phyloP scores from a whole-genome alignment of 306 rosid species.

The Pueraria montana region DNA sequence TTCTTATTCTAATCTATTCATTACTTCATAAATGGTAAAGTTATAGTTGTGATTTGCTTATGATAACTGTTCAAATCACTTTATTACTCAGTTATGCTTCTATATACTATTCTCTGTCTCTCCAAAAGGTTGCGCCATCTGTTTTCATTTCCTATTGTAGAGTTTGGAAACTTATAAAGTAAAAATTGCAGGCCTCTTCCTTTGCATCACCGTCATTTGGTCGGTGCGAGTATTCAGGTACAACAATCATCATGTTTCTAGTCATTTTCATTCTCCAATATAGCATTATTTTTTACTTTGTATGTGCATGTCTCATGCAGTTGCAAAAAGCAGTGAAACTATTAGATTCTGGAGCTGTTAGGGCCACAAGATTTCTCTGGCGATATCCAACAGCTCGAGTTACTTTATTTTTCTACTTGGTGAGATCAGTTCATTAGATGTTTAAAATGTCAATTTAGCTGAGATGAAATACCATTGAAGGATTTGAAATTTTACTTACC shows the following conservation, averaged over 20 bases:
- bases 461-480: slow-evolving; percentile 30
- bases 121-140: slow-evolving; percentile 9
- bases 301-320: slow-evolving; percentile 62
- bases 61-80: slow-evolving; percentile 11
- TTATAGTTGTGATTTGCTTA: slow-evolving; percentile 19
- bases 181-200: slow-evolving; percentile 84
- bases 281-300: slow-evolving; percentile 34
- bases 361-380: slow-evolving; percentile 99
- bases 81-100: slow-evolving; percentile 13
- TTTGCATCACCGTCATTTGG: slow-evolving; percentile 92
- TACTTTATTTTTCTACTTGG: slow-evolving; percentile 83
- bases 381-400: slow-evolving; percentile 94
- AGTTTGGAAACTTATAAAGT: slow-evolving; percentile 40
- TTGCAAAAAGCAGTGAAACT: slow-evolving; percentile 92
- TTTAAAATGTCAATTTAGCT: slow-evolving; percentile 5
- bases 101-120: not conserved
- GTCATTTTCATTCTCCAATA: slow-evolving; percentile 18
- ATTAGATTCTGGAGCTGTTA: slow-evolving; percentile 91
- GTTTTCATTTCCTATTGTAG: slow-evolving; percentile 31
- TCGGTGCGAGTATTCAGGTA: slow-evolving; percentile 90
- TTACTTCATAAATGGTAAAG: slow-evolving; percentile 24
- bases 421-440: slow-evolving; percentile 49
- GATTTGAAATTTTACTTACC: slow-evolving; percentile 48
- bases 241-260: slow-evolving; percentile 29
- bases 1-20: slow-evolving; percentile 38